phyloP scores from a whole-genome alignment of 2,329 filamentous ascomycete species.

The Ophiostoma pallidulum region DNA sequence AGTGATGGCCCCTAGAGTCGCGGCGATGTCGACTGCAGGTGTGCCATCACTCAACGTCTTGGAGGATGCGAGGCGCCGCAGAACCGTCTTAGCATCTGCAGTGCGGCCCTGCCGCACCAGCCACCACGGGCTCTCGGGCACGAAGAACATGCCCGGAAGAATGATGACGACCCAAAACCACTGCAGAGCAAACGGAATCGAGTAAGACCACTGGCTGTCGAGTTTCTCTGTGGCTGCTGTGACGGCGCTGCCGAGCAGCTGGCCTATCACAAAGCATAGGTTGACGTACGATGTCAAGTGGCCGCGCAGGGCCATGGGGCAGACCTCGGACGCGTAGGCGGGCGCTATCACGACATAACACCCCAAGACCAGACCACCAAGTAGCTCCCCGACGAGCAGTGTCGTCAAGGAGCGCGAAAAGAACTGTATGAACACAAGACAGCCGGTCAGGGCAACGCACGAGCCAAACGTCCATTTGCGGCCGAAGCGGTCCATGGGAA shows the following conservation, averaged over 20 bases:
- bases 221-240: conserved; percentile 33
- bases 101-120: conserved; percentile 33
- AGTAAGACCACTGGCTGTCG: conserved; percentile 39
- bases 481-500: conserved; percentile 37
- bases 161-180: conserved; percentile 41
- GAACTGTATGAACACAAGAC: conserved; percentile 53
- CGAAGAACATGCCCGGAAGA: conserved; percentile 35
- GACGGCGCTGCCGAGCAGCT: conserved; percentile 43
- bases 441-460: conserved; percentile 36
- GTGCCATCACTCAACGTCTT: conserved; percentile 19
- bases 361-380: conserved; percentile 52
- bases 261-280: conserved; percentile 53
- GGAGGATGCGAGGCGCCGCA: conserved; percentile 34
- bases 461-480: conserved; percentile 35
- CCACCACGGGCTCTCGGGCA: conserved; percentile 44
- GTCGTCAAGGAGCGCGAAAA: conserved; percentile 47
- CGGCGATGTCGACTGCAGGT: conserved; percentile 38
- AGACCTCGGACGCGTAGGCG: conserved; percentile 53
- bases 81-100: conserved; percentile 31
- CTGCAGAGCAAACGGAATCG: conserved; percentile 39
- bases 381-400: conserved; percentile 51
- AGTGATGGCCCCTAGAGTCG: conserved; percentile 44
- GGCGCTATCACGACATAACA: conserved; percentile 50
- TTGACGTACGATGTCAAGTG: conserved; percentile 52
- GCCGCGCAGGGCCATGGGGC: conserved; percentile 47